phyloP scores from a whole-genome alignment of 257 asterid genomes.

The Echium plantagineum region DNA sequence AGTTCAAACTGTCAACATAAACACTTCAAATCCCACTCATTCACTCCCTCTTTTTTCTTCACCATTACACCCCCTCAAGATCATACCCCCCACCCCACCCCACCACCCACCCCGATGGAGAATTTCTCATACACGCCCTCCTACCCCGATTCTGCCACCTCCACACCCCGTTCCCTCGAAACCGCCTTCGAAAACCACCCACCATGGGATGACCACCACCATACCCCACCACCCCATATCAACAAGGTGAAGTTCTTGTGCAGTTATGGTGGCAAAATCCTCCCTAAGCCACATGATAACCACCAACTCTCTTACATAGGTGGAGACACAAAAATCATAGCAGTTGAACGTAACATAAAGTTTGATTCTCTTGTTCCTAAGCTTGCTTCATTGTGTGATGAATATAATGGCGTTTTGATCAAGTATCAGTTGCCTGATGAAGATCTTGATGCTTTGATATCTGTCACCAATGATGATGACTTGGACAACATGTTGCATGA shows the following conservation, averaged over 20 bases:
- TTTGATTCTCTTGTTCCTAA: conserved; percentile 39
- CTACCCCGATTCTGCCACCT: conserved; percentile 81
- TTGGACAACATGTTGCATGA: conserved; percentile 93
- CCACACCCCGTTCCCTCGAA: conserved; percentile 90
- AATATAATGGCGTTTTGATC: conserved; percentile 46
- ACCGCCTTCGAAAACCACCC: conserved; percentile 71
- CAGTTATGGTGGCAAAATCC: conserved; percentile 90
- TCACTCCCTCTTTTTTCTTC: no score
- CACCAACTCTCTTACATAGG: conserved; percentile 75
- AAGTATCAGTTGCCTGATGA: conserved; percentile 95
- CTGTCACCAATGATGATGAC: conserved; percentile 90
- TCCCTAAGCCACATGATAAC: conserved; percentile 88
- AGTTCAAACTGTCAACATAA: no score
- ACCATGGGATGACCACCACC: conserved; percentile 63
- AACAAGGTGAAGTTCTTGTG: conserved; percentile 82
- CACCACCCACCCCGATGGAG: conserved; percentile 57
- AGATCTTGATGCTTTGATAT: conserved; percentile 89
- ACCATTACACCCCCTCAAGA: no score
- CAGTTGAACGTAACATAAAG: conserved; percentile 65
- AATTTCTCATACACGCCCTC: conserved; percentile 58
- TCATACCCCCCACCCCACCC: no score
- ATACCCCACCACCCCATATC: no score
- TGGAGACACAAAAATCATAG: conserved; percentile 84
- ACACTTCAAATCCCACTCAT: no score
- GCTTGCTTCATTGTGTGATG: conserved; percentile 58